Evolutionary conservation across 2,329 filamentous ascomycete species (phyloP).

Genomic region (Lachnellula cervina): DNA sequence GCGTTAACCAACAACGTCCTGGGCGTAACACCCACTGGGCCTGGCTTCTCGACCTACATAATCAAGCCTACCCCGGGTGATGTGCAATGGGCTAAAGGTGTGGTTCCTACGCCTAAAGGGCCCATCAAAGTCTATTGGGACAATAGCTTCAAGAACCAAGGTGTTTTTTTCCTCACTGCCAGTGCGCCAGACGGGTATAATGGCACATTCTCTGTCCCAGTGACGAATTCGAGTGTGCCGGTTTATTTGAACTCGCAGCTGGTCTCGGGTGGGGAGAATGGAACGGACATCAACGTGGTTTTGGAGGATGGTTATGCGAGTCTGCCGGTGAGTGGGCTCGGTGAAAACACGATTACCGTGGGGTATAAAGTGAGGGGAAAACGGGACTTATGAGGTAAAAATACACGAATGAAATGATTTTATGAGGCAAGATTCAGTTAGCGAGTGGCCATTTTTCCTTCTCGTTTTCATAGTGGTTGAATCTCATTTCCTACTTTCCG

Average conservation of each 20-base stretch:
- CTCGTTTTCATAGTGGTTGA: too few species aligned
- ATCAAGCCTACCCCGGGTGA: slow-evolving; percentile 36
- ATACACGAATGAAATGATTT: neutral
- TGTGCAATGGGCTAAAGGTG: slow-evolving; percentile 40
- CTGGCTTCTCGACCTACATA: slow-evolving; percentile 40
- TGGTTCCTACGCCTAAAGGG: slow-evolving; percentile 39
- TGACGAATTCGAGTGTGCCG: slow-evolving; percentile 4
- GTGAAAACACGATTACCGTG: slow-evolving; percentile 1
- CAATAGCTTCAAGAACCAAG: slow-evolving; percentile 8
- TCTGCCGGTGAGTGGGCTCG: neutral
- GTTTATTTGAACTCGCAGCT: slow-evolving; percentile 3
- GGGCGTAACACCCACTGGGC: slow-evolving; percentile 40
- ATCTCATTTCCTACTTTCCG: too few species aligned
- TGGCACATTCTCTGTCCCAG: slow-evolving; percentile 24
- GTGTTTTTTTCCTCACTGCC: slow-evolving; percentile 30
- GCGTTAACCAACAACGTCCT: slow-evolving; percentile 42
- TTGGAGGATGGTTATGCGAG: neutral
- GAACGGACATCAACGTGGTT: neutral
- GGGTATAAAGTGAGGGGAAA: neutral
- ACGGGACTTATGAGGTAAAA: neutral
- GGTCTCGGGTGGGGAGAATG: neutral
- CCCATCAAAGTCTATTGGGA: slow-evolving; percentile 38
- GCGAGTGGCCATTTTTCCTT: too few species aligned
- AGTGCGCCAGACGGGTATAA: slow-evolving; percentile 28
- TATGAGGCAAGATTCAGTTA: neutral